Conservation (phyloP, 2,329 filamentous ascomycete species). For the Alternaria triticina region DNA sequence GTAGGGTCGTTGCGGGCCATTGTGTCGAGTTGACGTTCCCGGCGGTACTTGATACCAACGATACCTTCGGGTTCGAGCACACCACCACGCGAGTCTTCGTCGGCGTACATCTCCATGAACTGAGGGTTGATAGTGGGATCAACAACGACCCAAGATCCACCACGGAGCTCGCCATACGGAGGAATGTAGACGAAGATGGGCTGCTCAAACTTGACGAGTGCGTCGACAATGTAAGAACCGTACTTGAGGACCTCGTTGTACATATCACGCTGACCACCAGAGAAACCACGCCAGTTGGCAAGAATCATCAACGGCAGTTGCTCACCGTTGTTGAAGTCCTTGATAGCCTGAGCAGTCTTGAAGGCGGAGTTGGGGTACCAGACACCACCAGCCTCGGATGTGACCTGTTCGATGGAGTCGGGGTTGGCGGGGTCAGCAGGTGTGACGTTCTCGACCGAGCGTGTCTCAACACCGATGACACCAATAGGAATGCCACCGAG, state of each 20-base stretch:
- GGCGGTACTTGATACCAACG: constrained; percentile 97
- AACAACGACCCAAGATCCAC: constrained; percentile 98
- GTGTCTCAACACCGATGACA: constrained; percentile 96
- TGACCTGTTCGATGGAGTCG: constrained; percentile 95
- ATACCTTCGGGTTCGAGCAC: constrained; percentile 98
- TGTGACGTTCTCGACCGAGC: constrained; percentile 94
- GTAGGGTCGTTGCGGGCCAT: constrained; percentile 91
- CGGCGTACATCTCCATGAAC: constrained; percentile 99
- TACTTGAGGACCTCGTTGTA: constrained; percentile 99
- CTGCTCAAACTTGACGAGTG: constrained; percentile 97
- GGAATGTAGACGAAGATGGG: constrained; percentile 99
- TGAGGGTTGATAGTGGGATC: constrained; percentile 97
- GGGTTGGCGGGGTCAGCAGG: constrained; percentile 97
- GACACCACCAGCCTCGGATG: constrained; percentile 94
- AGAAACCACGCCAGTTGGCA: constrained; percentile 99
- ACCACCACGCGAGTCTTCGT: constrained; percentile 92
- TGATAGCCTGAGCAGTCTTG: constrained; percentile 99
- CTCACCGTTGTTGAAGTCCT: constrained; percentile 98
- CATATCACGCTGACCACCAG: constrained; percentile 98
- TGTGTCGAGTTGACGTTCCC: constrained; percentile 94
- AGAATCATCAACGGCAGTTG: constrained; percentile 98
- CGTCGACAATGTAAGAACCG: constrained; percentile 98
- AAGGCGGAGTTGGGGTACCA: constrained; percentile 99
- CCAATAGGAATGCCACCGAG: constrained; percentile 97
- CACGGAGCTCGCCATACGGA: constrained; percentile 93